Conservation (phyloP, 257 asterid species). For the Plectranthus barbatus region DNA sequence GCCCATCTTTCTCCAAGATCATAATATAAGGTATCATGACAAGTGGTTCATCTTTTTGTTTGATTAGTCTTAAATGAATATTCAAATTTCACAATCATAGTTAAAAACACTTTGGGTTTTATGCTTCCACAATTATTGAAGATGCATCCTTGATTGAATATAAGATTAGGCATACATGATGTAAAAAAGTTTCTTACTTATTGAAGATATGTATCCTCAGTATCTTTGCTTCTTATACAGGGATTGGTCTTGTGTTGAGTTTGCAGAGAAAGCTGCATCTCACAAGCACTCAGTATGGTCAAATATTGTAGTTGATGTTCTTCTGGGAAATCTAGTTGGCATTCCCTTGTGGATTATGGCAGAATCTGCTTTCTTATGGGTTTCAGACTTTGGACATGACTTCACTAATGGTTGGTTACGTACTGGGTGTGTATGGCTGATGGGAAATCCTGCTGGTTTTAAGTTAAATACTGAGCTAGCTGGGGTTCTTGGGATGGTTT, state of each 20-base stretch:
- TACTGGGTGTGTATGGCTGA: slow-evolving; percentile 92
- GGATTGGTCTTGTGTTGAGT: slow-evolving; percentile 72
- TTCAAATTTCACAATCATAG: neutral
- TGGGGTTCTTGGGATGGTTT: slow-evolving; percentile 85
- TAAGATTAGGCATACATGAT: neutral
- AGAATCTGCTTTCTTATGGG: slow-evolving; percentile 38
- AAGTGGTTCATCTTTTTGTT: slow-evolving; percentile 5
- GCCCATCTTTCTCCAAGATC: slow-evolving; percentile 76
- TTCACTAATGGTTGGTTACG: slow-evolving; percentile 76
- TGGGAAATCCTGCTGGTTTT: slow-evolving; percentile 99
- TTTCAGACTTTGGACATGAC: slow-evolving; percentile 50
- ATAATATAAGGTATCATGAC: slow-evolving; percentile 47
- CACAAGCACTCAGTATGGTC: slow-evolving; percentile 76
- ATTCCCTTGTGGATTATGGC: slow-evolving; percentile 51
- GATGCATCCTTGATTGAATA: neutral
- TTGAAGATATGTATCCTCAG: slow-evolving; percentile 4
- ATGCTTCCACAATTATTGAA: neutral
- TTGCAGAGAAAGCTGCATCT: slow-evolving; percentile 63
- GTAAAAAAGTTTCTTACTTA: neutral
- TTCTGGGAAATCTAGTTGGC: slow-evolving; percentile 76
- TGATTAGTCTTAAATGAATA: neutral
- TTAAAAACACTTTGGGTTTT: neutral
- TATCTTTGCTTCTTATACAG: slow-evolving; percentile 28
- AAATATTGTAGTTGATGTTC: slow-evolving; percentile 55
- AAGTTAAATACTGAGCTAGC: slow-evolving; percentile 96